Conservation (phyloP, 2,329 filamentous ascomycete genomes). For the Trichothecium roseum region DNA sequence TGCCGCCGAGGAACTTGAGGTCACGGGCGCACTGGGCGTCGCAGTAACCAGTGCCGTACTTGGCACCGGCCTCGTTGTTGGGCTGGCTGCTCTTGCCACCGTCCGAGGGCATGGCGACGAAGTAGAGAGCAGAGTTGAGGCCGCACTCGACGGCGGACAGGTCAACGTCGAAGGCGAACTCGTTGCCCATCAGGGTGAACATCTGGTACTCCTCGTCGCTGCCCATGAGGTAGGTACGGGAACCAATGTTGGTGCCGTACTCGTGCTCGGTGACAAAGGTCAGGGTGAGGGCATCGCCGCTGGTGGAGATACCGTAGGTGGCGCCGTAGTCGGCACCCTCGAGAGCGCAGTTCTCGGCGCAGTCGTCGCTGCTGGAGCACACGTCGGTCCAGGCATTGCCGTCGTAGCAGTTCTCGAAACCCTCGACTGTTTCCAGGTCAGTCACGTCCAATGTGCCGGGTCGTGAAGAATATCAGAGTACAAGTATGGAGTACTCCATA, state of each 20-base stretch:
- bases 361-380: constrained; percentile 27
- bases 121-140: constrained; percentile 55
- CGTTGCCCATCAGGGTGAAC: constrained; percentile 49
- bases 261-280: constrained; percentile 39
- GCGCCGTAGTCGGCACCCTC: constrained; percentile 33
- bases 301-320: constrained; percentile 36
- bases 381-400: constrained; percentile 27
- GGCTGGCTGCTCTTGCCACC: constrained; percentile 35
- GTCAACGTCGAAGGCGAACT: constrained; percentile 59
- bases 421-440: constrained; percentile 9
- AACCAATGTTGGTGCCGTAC: constrained; percentile 27
- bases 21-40: constrained; percentile 35
- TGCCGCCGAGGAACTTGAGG: constrained; percentile 39
- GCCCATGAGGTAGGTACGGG: constrained; percentile 49
- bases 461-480: too few relatives aligned
- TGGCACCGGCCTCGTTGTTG: constrained; percentile 34
- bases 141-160: constrained; percentile 53
- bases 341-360: constrained; percentile 32
- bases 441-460: background rate
- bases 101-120: constrained; percentile 43
- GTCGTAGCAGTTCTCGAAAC: constrained; percentile 36
- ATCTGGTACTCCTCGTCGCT: constrained; percentile 45
- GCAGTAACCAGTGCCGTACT: constrained; percentile 47
- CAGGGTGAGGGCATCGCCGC: constrained; percentile 33
- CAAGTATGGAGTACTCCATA: too few relatives aligned